phyloP scores from a whole-genome alignment of 75 land plant genomes.

The Cunninghamia lanceolata region DNA sequence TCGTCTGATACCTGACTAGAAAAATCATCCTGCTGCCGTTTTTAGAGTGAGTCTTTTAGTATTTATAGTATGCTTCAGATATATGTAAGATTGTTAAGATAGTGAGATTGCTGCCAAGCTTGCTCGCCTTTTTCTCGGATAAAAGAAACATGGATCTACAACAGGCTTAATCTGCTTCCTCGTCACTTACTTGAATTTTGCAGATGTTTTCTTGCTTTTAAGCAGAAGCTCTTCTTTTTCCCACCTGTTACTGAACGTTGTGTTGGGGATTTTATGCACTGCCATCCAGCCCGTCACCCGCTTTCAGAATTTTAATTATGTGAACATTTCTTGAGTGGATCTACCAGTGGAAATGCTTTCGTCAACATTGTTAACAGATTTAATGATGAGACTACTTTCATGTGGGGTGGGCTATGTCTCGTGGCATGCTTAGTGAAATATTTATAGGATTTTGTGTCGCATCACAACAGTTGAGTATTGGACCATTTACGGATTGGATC shows the following conservation, averaged over 20 bases:
- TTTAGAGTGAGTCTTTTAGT: background rate
- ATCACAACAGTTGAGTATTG: background rate
- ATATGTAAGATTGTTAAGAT: background rate
- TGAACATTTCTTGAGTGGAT: background rate
- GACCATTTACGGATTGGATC: background rate
- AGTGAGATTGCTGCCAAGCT: background rate
- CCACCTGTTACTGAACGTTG: background rate
- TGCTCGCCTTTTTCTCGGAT: background rate
- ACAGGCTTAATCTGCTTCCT: background rate
- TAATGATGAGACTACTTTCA: background rate
- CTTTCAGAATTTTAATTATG: background rate
- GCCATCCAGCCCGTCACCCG: background rate
- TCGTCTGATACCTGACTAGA: background rate
- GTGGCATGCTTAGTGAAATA: background rate
- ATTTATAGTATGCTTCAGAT: slow-evolving; percentile 1
- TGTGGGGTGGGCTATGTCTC: background rate
- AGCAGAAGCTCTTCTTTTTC: background rate
- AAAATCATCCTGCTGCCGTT: background rate
- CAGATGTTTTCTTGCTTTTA: background rate
- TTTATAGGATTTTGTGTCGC: background rate
- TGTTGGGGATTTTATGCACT: background rate
- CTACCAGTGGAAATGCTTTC: background rate
- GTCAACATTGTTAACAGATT: background rate
- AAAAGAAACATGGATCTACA: background rate
- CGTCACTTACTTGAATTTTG: background rate